Conservation (phyloP, 805 yeast species). For the Priceomyces castillae region DNA sequence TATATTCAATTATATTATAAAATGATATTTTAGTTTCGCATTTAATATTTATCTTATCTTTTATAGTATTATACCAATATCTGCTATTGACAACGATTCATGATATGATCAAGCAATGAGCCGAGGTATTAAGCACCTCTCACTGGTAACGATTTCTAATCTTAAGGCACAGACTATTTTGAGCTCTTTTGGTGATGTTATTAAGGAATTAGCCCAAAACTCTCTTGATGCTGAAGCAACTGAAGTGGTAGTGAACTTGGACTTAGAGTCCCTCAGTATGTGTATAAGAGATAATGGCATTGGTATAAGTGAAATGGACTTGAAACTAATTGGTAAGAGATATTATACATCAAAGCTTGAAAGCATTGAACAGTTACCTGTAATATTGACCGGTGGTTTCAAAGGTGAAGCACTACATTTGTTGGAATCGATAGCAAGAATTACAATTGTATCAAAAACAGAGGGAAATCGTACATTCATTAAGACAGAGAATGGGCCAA, state of each 20-base stretch:
- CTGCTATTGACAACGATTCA: too few species aligned
- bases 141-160: not conserved
- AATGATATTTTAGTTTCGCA: too few species aligned
- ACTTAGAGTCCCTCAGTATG: slow-evolving; percentile 30
- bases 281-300: slow-evolving; percentile 65
- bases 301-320: slow-evolving; percentile 56
- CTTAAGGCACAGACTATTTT: slow-evolving; percentile 33
- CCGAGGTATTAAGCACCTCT: not conserved
- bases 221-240: slow-evolving; percentile 54
- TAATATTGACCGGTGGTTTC: slow-evolving; percentile 55
- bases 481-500: not conserved
- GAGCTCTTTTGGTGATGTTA: slow-evolving; percentile 36
- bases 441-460: slow-evolving; percentile 48
- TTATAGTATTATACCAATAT: too few species aligned
- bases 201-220: slow-evolving; percentile 53
- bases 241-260: slow-evolving; percentile 30
- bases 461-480: slow-evolving; percentile 13
- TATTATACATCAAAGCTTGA: slow-evolving; percentile 57
- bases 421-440: slow-evolving; percentile 45
- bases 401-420: slow-evolving; percentile 70
- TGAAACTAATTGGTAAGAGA: slow-evolving; percentile 45
- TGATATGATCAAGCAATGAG: not conserved
- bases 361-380: slow-evolving; percentile 33
- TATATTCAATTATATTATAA: too few species aligned
- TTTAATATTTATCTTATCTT: too few species aligned